Base-by-base conservation (phyloP, 441 rosid species). In the Jatropha multifida region DNA sequence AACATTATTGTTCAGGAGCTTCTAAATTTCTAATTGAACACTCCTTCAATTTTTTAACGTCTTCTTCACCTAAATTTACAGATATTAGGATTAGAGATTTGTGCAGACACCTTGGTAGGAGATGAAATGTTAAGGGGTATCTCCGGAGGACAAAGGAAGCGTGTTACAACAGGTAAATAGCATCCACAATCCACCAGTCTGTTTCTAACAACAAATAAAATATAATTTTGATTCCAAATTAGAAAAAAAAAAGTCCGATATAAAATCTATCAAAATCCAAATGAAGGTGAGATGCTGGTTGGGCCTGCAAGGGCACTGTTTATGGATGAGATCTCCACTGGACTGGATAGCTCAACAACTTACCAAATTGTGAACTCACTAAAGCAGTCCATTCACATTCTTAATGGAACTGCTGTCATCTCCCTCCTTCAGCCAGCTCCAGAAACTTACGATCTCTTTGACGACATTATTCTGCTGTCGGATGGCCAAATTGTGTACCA, bases 401-500 rank as follows among this genome's bases (percentile, higher is more conserved):
- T 90, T 20, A 80, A 87, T 23, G 86, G 86, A 75, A 93, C 96
- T 13, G 90, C 92, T 20, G 75, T 91, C 55, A 82, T 93, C 40
- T 90, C 96, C 59, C 96, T 91, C 72, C 97, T 93, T 27, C 97
- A 93, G 80, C 97, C 94, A 15, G 92, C 93, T 18, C 96, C 96
- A 0, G 97, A 92, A 81, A 92, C 97, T n/a, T 92, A 81, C 5
- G 85, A 88, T 68, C 88, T 92, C 44, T 92, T 90, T 37, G 94
- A 93, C 79, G 96, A 93, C 32, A 32, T 32, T 32, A 32, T 32
- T 32, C 32, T 32, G 32, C 32, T 32, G 32, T 32, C 32, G 32
- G 93, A 92, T 72, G 97, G 96, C 27, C 85, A 86, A 12, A 87
- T 94, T 40, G 84, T 90, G 71, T 94, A 89, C 83, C 97, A 92